A percentile compares a stretch with the other conserved stretches of the same genome.
Conservation (phyloP, 129 eudicot genomes). For the Apium graveolens region DNA sequence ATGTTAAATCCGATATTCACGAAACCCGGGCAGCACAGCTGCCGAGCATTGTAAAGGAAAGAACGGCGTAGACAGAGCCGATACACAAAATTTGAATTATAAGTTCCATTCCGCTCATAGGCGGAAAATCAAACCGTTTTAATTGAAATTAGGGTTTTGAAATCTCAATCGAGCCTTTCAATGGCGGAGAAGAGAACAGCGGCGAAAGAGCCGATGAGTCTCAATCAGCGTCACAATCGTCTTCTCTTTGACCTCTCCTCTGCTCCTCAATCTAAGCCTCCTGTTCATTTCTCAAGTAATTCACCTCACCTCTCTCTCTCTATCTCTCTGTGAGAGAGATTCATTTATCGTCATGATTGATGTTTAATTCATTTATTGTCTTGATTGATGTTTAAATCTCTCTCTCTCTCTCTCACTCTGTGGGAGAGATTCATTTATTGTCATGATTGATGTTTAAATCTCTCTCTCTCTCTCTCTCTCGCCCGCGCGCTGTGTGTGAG, state of each 20-base stretch:
- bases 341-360: too few species aligned
- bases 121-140: background rate
- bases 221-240: slow-evolving; percentile 71
- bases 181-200: slow-evolving; percentile 43
- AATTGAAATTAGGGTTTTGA: background rate
- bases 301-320: background rate
- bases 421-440: background rate
- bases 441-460: too few species aligned
- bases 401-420: too few species aligned
- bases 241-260: slow-evolving; percentile 31
- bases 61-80: background rate
- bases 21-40: background rate
- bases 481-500: background rate
- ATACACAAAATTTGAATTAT: background rate
- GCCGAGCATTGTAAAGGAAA: background rate
- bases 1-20: background rate
- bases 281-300: slow-evolving; percentile 6
- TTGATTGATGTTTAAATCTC: too few species aligned
- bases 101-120: background rate
- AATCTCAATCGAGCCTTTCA: background rate
- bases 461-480: too few species aligned
- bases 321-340: too few species aligned
- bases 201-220: slow-evolving; percentile 42
- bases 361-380: too few species aligned
- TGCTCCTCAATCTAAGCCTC: slow-evolving; percentile 38